These are phyloP conservation scores for Lentinula guzmanii DNA, from an alignment of 768 basidiomycete species.

Conservation along the genomic window DNA sequence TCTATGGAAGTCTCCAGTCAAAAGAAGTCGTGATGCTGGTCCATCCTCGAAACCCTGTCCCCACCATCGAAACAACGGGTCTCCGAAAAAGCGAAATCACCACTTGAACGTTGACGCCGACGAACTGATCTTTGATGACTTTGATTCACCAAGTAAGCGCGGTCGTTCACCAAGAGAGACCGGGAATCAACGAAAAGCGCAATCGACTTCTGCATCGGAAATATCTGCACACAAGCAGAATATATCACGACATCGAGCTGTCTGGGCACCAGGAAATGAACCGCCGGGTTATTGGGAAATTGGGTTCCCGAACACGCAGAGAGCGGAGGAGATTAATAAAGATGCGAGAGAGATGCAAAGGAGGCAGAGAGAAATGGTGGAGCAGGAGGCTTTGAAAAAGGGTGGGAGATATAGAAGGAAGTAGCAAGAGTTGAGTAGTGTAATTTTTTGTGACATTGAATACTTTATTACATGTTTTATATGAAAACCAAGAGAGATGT, in stretches of 20 bases:
- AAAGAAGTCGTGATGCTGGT: constrained; percentile 9
- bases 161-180: neutral
- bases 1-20: constrained; percentile 64
- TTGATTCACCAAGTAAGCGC: neutral
- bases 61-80: constrained; percentile 13
- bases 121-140: neutral
- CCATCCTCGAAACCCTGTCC: constrained; percentile 22
- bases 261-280: constrained; percentile 66
- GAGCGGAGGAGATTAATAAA: constrained; percentile 69
- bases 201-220: neutral
- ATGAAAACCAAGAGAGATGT: neutral
- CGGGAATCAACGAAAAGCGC: neutral
- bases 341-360: constrained; percentile 67
- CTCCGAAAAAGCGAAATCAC: neutral
- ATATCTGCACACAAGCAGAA: constrained; percentile 51
- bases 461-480: too few relatives aligned
- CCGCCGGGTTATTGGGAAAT: constrained; percentile 90
- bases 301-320: constrained; percentile 84
- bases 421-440: neutral
- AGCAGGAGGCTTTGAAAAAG: constrained; percentile 51
- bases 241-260: constrained; percentile 67
- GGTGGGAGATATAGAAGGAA: constrained; percentile 28
- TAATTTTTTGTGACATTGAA: neutral
- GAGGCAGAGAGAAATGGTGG: constrained; percentile 54
- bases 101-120: neutral